Evolutionary conservation across 1,139 yeast genomes (phyloP), one percentile per base, ranked within the genome.

Genomic region (Torulaspora pretoriensis): DNA sequence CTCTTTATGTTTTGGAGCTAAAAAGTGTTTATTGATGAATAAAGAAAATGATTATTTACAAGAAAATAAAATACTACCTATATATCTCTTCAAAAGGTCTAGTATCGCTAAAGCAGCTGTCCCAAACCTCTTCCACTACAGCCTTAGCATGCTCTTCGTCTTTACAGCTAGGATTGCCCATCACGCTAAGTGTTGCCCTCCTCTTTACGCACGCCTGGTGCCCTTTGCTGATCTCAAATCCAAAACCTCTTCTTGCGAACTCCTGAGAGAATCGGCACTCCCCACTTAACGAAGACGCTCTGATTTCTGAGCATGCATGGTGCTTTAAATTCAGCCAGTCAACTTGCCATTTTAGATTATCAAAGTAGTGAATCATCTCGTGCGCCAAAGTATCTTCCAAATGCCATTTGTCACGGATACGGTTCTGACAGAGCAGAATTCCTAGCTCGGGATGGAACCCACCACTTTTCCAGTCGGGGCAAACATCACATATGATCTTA

Each of bases 251-350:
- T 60, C 83, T 77, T 50, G 78, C 76, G 54, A 92, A 81, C 63
- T 92, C 96, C 56, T 84, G 85, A 78, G 84, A 78, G 58, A 92
- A 80, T 29, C 97, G 76, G 67, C 99, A 92, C 63, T 92, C 99
- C 7, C 99, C 99, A 59, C 96, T 85, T 30, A 92, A 72, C 61
- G 87, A 83, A 10, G 95, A 83, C 0, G 98, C 98, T 49, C 99
- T 73, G 42, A 92, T 88, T 67, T 92, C 98, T 0, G 97, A 83
- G 65, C 98, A 94, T 0, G 98, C 98, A 63, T 92, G 98, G 61
- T 92, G 98, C 59, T 80, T 79, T 60, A 94, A 71, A 64, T 92
- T 79, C 46, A 74, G 64, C 81, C 95, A 83, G 63, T 92, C 85
- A 8, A 92, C 88, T 44, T 87, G 73, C 70, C 94, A 92, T 64